A percentile compares a stretch with the other conserved stretches of the same genome.
Evolutionary conservation across 2,329 filamentous ascomycete species (phyloP).

Genomic region (Aspergillus sp.): DNA sequence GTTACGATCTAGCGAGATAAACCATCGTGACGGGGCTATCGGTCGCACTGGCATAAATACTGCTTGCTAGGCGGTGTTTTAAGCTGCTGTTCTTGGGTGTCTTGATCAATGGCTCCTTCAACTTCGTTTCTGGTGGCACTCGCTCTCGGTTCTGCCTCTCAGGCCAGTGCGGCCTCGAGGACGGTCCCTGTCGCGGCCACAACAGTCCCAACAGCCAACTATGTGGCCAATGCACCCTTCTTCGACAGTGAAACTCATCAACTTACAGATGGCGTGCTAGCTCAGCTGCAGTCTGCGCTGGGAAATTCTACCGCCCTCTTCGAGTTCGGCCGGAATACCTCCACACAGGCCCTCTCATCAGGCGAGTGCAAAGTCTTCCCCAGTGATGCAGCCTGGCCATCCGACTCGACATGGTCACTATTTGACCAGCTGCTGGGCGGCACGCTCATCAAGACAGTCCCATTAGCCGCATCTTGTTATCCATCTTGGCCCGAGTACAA

Average conservation of each 20-base stretch:
- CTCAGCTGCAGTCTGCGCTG: conserved; percentile 8
- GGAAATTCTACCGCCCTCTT: conserved; percentile 22
- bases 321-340: conserved; percentile 22
- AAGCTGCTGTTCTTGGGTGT: neutral
- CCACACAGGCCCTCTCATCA: neutral
- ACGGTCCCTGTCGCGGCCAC: conserved; percentile 16
- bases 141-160: conserved; percentile 14
- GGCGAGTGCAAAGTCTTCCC: conserved; percentile 30
- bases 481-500: conserved; percentile 28
- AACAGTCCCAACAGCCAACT: neutral
- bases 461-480: conserved; percentile 31
- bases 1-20: no score
- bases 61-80: no score
- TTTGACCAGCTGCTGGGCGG: conserved; percentile 27
- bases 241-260: conserved; percentile 30
- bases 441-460: conserved; percentile 30
- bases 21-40: no score
- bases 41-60: neutral
- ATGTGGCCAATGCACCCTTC: conserved; percentile 21
- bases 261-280: conserved; percentile 26
- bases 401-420: conserved; percentile 22
- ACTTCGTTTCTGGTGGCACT: conserved; percentile 19
- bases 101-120: conserved; percentile 4
- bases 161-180: conserved; percentile 14
- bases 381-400: conserved; percentile 28